Conservation (phyloP, 352 stramenopile genomes). For the Pythium sp. region DNA sequence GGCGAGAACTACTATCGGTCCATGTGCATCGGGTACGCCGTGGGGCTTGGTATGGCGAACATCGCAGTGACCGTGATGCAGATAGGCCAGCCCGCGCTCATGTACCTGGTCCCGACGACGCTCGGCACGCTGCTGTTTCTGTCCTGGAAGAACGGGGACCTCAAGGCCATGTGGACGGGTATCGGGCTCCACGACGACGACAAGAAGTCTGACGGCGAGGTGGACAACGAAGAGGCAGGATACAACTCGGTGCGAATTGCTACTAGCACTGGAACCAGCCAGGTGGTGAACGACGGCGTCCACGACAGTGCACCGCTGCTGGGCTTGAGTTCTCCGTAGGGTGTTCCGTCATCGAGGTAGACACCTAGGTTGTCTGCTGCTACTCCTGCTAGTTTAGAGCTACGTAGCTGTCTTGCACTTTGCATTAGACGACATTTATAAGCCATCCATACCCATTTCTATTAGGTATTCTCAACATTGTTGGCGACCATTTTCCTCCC, state of each 20-base stretch:
- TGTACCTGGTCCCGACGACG: constrained; percentile 95
- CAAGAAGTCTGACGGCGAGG: constrained; percentile 14
- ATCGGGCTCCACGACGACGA: constrained; percentile 21
- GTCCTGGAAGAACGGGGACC: constrained; percentile 70
- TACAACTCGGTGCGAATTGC: constrained; percentile 23
- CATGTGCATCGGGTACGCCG: constrained; percentile 89
- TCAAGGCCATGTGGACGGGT: constrained; percentile 59
- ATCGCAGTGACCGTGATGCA: constrained; percentile 90
- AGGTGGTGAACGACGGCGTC: constrained; percentile 22
- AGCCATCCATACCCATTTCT: not conserved
- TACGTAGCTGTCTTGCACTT: not conserved
- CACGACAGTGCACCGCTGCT: constrained; percentile 34
- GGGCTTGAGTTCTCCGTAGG: constrained; percentile 24
- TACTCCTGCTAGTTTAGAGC: not conserved
- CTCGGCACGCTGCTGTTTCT: constrained; percentile 76
- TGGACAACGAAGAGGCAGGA: constrained; percentile 17
- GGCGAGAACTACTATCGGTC: constrained; percentile 84
- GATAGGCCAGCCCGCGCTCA: constrained; percentile 93
- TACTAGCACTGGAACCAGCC: not conserved
- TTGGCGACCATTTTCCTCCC: not conserved
- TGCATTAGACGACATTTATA: not conserved
- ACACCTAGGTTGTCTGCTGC: not conserved
- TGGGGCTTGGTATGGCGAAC: constrained; percentile 93
- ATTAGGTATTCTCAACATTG: not conserved
- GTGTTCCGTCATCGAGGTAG: not conserved